Evolutionary conservation across 441 rosid genomes (phyloP).

Genomic region (Adansonia rubrostipa): DNA sequence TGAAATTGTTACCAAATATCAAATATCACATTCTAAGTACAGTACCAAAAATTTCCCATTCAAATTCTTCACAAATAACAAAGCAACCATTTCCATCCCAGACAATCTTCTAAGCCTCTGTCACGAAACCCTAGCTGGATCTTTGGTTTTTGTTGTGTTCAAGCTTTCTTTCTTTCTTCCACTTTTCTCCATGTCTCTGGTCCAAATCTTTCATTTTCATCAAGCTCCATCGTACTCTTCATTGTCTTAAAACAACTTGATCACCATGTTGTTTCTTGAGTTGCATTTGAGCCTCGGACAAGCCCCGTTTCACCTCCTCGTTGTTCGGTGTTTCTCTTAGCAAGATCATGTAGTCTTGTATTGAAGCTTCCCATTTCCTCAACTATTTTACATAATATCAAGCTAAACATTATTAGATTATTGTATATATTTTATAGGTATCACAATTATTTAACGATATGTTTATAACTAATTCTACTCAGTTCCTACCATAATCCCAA

Average conservation of each 20-base stretch:
- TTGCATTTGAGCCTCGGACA: conserved; percentile 59
- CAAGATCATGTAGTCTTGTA: conserved; percentile 69
- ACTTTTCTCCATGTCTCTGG: not conserved
- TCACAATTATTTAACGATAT: not conserved
- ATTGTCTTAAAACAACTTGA: not conserved
- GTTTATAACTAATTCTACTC: no score
- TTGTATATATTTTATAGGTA: not conserved
- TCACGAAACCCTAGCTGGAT: not conserved
- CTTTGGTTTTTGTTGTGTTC: not conserved
- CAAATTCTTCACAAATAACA: not conserved
- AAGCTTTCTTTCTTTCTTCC: not conserved
- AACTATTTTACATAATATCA: conserved; percentile 39
- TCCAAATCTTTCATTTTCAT: not conserved
- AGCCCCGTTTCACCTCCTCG: conserved; percentile 61
- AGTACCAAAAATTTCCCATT: not conserved
- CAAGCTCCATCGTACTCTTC: not conserved
- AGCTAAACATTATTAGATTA: not conserved
- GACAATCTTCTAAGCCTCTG: not conserved
- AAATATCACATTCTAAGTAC: no score
- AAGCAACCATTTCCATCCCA: not conserved
- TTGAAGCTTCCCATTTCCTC: conserved; percentile 66
- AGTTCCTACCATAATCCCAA: no score
- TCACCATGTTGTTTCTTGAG: conserved; percentile 47
- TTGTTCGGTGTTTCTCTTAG: conserved; percentile 61
- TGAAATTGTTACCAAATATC: not conserved